These are phyloP conservation scores for Graphiopsis chlorocephala DNA, from an alignment of 2,329 filamentous ascomycete species.

Conservation along the genomic window DNA sequence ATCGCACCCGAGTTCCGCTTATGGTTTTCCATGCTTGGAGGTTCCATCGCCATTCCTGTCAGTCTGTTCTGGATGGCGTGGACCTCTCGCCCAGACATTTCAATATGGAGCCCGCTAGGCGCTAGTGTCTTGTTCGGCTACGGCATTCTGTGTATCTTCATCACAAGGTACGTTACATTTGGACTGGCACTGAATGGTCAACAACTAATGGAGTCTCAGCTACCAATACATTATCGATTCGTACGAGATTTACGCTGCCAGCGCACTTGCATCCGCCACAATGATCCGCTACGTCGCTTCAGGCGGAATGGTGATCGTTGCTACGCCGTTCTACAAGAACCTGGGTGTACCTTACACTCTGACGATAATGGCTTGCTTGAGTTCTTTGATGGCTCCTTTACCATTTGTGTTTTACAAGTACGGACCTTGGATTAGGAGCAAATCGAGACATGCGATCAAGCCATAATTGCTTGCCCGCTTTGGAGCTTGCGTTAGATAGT, in stretches of 20 bases:
- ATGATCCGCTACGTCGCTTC: conserved; percentile 41
- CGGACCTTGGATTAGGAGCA: conserved; percentile 27
- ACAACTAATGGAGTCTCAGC: conserved; percentile 27
- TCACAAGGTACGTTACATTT: conserved; percentile 44
- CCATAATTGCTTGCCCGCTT: background rate
- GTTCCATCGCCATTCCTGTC: conserved; percentile 49
- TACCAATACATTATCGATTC: conserved; percentile 60
- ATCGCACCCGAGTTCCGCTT: conserved; percentile 55
- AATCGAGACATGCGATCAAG: conserved; percentile 8
- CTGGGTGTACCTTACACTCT: conserved; percentile 37
- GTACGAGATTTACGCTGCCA: conserved; percentile 54
- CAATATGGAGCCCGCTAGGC: conserved; percentile 51
- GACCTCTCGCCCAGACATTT: conserved; percentile 46
- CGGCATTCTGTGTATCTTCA: conserved; percentile 49
- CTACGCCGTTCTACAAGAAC: conserved; percentile 41
- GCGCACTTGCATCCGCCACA: conserved; percentile 44
- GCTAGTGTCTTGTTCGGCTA: conserved; percentile 54
- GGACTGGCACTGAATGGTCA: background rate
- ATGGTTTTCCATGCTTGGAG: conserved; percentile 49
- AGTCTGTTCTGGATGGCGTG: conserved; percentile 60
- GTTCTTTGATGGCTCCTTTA: conserved; percentile 36
- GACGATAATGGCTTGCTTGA: conserved; percentile 36
- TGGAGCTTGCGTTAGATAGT: background rate
- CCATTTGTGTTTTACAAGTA: conserved; percentile 47
- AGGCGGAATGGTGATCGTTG: conserved; percentile 41